Evolutionary conservation across 2,329 filamentous ascomycete species (phyloP), one percentile per base, ranked within the genome.

Genomic region (Orbilia oligospora): DNA sequence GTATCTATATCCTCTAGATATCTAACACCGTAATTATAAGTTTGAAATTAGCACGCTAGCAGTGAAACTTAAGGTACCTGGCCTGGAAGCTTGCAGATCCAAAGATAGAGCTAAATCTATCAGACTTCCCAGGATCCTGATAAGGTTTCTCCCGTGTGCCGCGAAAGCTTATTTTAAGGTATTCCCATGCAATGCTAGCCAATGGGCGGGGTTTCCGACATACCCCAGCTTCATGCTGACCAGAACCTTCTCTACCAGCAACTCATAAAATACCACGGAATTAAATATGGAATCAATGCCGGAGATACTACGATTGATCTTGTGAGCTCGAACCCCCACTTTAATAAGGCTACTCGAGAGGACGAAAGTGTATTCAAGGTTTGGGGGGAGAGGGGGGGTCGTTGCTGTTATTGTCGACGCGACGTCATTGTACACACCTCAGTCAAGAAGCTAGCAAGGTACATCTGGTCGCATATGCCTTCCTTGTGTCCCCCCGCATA

Each of bases 181-280:
- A 12, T 9, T 44, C 10, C 56, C 36, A 20, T 16, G 44, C 8
- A 12, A 1, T 24, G 12, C 16, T 18, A 41, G 10, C 56, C 56
- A 61, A 61, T 61, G 56, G 56, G 56, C 56, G 56, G 56, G 56
- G 33, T 61, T 61, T 44, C 56, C 56, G 56, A 61, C 33, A 18
- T 61, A 61, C 56, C 56, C 56, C 56, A 61, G 56, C 56, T 61
- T 12, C 36, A 61, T 61, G 56, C 56, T 44, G 36, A 24, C 33
- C 56, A 41, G 36, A 44, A 61, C 36, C 56, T 61, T 61, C 56
- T 61, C 36, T 12, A 3, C 36, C 18, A 61, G 56, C 56, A 61
- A 61, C 56, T 61, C 56, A 61, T 61, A 61, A 61, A 61, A 61
- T 61, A 61, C 36, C 56, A 61, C 56, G 56, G 56, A 9, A 61